These are phyloP conservation scores for Quercus variabilis DNA, from an alignment of 306 rosid genomes.

Conservation along the genomic window DNA sequence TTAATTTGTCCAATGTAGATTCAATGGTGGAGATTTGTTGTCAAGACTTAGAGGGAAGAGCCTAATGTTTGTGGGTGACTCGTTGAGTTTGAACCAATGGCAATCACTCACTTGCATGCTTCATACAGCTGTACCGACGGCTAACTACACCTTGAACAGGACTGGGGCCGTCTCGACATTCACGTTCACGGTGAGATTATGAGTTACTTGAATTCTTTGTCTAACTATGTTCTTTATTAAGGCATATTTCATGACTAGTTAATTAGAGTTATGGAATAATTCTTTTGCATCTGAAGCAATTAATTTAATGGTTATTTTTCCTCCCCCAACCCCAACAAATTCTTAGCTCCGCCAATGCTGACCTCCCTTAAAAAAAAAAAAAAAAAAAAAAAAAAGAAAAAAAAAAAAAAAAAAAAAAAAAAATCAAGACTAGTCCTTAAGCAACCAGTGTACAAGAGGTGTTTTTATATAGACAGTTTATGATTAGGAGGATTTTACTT, in stretches of 20 bases:
- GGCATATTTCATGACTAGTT: not conserved
- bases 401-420: no score
- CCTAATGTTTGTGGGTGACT: constrained; percentile 60
- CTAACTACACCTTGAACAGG: constrained; percentile 22
- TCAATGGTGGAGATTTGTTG: constrained; percentile 47
- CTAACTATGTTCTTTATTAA: not conserved
- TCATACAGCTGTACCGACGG: constrained; percentile 32
- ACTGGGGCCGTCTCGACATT: constrained; percentile 31
- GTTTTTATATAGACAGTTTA: no score
- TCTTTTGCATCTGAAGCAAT: no score
- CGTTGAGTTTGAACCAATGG: constrained; percentile 68
- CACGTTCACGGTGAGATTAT: constrained; percentile 37
- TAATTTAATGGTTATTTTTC: no score
- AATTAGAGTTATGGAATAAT: not conserved
- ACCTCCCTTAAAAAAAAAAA: no score
- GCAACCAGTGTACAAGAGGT: no score
- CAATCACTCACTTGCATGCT: constrained; percentile 64
- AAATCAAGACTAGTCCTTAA: no score
- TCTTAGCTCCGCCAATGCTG: no score
- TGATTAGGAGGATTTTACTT: no score
- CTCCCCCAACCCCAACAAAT: no score
- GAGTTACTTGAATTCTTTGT: not conserved
- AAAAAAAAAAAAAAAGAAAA: no score
- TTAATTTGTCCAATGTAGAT: constrained; percentile 20
- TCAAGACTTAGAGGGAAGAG: constrained; percentile 41